These are phyloP conservation scores for Cyberlindnera mississippiensis DNA, from an alignment of 805 yeast species.

Conservation along the genomic window DNA sequence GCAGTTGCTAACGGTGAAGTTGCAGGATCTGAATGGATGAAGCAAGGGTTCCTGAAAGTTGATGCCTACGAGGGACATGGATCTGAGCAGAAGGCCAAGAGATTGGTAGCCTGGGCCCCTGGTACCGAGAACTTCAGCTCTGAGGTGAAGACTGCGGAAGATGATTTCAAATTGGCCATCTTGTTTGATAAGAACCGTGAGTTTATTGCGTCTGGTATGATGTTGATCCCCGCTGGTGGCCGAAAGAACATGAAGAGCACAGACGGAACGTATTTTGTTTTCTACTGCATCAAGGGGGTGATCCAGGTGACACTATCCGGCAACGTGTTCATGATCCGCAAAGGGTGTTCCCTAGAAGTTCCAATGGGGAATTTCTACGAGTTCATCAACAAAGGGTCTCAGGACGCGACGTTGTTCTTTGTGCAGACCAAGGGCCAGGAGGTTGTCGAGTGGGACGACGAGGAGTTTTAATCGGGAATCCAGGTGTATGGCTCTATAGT, in stretches of 20 bases:
- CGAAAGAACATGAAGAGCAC: constrained; percentile 58
- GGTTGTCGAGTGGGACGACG: constrained; percentile 23
- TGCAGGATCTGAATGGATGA: constrained; percentile 52
- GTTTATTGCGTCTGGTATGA: constrained; percentile 68
- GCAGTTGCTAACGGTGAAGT: constrained; percentile 28
- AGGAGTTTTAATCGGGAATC: background rate
- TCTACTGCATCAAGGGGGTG: constrained; percentile 69
- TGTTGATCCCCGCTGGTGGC: constrained; percentile 60
- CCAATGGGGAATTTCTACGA: constrained; percentile 77
- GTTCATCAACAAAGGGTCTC: constrained; percentile 56
- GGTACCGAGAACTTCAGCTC: constrained; percentile 45
- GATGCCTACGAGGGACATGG: constrained; percentile 52
- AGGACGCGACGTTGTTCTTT: constrained; percentile 63
- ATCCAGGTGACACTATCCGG: constrained; percentile 64
- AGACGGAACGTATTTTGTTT: constrained; percentile 61
- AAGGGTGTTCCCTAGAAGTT: constrained; percentile 77
- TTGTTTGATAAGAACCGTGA: constrained; percentile 61
- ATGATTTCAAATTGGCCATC: constrained; percentile 58
- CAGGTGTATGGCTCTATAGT: too few species aligned
- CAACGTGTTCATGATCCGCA: constrained; percentile 53
- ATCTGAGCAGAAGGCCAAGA: constrained; percentile 38
- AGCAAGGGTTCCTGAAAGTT: constrained; percentile 36
- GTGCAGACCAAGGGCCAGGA: constrained; percentile 52
- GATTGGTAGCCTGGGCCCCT: constrained; percentile 65
- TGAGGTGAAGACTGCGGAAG: constrained; percentile 37